Evolutionary conservation across 164 flowering plant genomes (phyloP).

Genomic region (Kingdonia uniflora): DNA sequence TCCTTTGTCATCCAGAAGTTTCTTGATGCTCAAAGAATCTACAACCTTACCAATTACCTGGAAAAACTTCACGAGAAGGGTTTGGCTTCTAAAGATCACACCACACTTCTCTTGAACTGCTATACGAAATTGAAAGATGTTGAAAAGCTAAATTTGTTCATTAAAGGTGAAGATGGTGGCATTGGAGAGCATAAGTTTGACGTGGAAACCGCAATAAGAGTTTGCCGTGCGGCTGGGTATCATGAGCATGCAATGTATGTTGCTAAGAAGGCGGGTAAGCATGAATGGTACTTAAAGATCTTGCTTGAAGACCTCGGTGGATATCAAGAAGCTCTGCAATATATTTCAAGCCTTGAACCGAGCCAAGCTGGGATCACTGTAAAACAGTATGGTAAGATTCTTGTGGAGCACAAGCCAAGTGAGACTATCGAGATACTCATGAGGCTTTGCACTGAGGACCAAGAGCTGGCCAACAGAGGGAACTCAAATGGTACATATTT

Average conservation of each 20-base stretch:
- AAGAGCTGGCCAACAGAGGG: slow-evolving; percentile 37
- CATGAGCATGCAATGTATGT: slow-evolving; percentile 99
- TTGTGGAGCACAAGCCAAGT: slow-evolving; percentile 78
- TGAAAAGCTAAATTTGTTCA: slow-evolving; percentile 71
- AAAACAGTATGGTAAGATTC: slow-evolving; percentile 93
- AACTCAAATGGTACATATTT: slow-evolving; percentile 36
- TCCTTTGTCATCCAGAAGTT: slow-evolving; percentile 98
- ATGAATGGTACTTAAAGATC: slow-evolving; percentile 94
- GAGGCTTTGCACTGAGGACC: slow-evolving; percentile 86
- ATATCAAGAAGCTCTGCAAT: slow-evolving; percentile 86
- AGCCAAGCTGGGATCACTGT: slow-evolving; percentile 92
- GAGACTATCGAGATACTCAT: slow-evolving; percentile 85
- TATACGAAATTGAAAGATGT: slow-evolving; percentile 96
- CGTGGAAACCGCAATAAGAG: slow-evolving; percentile 96
- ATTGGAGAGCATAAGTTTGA: slow-evolving; percentile 86
- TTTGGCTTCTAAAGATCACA: slow-evolving; percentile 93
- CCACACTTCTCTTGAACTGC: slow-evolving; percentile 90
- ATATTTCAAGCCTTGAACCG: slow-evolving; percentile 86
- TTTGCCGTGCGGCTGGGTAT: slow-evolving; percentile 94
- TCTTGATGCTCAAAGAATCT: slow-evolving; percentile 91
- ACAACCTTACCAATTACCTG: slow-evolving; percentile 98
- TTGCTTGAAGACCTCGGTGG: slow-evolving; percentile 89
- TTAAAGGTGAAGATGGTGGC: slow-evolving; percentile 71
- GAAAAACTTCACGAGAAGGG: slow-evolving; percentile 95
- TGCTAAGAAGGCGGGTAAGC: slow-evolving; percentile 90